These are phyloP conservation scores for Magnolia changhungtana DNA, from an alignment of 164 flowering plant species.

Conservation along the genomic window DNA sequence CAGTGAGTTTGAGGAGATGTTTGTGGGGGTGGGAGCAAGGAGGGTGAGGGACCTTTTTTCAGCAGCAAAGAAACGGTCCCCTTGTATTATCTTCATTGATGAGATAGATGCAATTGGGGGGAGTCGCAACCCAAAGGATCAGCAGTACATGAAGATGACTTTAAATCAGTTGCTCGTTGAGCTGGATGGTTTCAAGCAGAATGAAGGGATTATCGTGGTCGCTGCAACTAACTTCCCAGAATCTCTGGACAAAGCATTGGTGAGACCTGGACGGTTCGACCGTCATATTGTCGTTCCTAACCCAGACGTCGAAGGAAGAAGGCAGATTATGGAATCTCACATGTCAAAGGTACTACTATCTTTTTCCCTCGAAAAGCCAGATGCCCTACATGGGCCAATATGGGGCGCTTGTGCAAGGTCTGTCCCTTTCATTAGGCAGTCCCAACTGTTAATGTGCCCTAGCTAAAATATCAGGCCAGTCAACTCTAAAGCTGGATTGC, in stretches of 20 bases:
- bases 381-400: neutral
- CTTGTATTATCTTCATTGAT: conserved; percentile 87
- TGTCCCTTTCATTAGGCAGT: neutral
- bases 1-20: conserved; percentile 99
- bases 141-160: conserved; percentile 97
- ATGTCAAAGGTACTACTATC: conserved; percentile 79
- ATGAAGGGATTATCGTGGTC: conserved; percentile 94
- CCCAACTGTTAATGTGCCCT: too few species aligned
- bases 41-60: conserved; percentile 86
- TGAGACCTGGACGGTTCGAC: conserved; percentile 96
- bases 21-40: conserved; percentile 98
- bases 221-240: conserved; percentile 98
- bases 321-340: conserved; percentile 89
- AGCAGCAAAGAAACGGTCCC: conserved; percentile 88
- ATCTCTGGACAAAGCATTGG: conserved; percentile 89
- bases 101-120: conserved; percentile 99
- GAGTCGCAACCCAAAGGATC: conserved; percentile 89
- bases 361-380: neutral
- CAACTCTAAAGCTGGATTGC: too few species aligned
- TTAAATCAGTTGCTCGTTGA: conserved; percentile 95
- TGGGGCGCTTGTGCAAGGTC: neutral
- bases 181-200: conserved; percentile 94
- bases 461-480: too few species aligned
- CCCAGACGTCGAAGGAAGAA: conserved; percentile 95
- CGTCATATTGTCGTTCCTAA: conserved; percentile 91